phyloP scores from a whole-genome alignment of 2,329 filamentous ascomycete genomes.

The Blastomyces emzantsi region DNA sequence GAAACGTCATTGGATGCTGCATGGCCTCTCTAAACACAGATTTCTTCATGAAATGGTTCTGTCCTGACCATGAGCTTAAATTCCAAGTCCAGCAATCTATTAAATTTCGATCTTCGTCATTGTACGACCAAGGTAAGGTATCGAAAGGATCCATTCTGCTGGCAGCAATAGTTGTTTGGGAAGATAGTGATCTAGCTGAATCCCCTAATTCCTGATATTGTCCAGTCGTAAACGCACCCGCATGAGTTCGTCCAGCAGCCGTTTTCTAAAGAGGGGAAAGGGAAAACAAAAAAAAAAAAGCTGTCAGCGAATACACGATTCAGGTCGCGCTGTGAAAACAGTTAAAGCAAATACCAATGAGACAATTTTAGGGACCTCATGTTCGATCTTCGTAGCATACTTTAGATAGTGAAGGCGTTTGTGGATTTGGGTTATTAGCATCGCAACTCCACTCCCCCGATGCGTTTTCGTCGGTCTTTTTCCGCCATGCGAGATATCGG shows the following conservation, averaged over 20 bases:
- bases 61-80: constrained; percentile 35
- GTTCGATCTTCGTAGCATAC: neutral
- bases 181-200: constrained; percentile 17
- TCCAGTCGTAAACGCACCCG: neutral
- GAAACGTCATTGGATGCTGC: constrained; percentile 29
- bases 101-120: constrained; percentile 26
- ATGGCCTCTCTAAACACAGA: constrained; percentile 29
- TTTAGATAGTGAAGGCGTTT: neutral
- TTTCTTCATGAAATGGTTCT: constrained; percentile 31
- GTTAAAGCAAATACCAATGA: neutral
- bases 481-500: constrained; percentile 9
- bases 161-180: constrained; percentile 22
- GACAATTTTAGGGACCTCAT: neutral
- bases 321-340: too few relatives aligned
- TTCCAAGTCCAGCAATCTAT: constrained; percentile 30
- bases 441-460: neutral
- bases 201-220: constrained; percentile 10
- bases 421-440: neutral
- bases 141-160: constrained; percentile 28
- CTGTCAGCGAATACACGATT: constrained; percentile 1
- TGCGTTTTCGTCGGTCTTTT: neutral
- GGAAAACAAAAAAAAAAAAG: too few relatives aligned
- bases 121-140: constrained; percentile 22
- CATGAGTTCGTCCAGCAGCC: neutral
- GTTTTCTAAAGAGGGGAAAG: neutral